Percentiles rank a stretch among this genome's conserved stretches.
These are phyloP conservation scores for Colletotrichum simmondsii DNA, from an alignment of 2,329 filamentous ascomycete species.

Conservation along the genomic window DNA sequence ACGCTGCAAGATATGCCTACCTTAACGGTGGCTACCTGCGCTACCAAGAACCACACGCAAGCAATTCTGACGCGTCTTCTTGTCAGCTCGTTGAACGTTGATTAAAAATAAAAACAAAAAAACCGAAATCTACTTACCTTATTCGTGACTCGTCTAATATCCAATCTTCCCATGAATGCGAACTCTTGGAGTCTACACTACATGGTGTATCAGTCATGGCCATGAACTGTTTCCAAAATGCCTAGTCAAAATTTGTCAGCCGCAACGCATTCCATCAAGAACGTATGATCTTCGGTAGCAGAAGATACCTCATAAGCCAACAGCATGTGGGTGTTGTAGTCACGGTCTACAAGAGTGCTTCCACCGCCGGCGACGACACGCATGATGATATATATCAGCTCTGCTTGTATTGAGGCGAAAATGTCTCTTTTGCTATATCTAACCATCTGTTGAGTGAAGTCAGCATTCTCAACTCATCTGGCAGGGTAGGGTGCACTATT, in stretches of 20 bases:
- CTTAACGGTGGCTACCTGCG: slow-evolving; percentile 15
- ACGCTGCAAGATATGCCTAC: slow-evolving; percentile 6
- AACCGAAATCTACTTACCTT: slow-evolving; percentile 7
- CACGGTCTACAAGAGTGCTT: neutral
- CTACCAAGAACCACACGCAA: slow-evolving; percentile 25
- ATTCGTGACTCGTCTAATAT: slow-evolving; percentile 17
- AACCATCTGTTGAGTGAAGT: neutral
- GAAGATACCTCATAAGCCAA: slow-evolving; percentile 14
- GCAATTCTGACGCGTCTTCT: neutral
- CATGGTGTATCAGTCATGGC: neutral
- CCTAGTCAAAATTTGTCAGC: neutral
- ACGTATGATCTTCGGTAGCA: neutral
- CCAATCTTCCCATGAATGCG: slow-evolving; percentile 19
- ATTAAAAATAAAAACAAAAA: no score
- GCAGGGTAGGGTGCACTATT: neutral
- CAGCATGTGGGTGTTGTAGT: slow-evolving; percentile 23
- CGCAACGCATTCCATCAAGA: no score
- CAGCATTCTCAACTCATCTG: neutral
- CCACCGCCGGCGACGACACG: slow-evolving; percentile 18
- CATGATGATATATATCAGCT: slow-evolving; percentile 32
- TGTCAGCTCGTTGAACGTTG: no score
- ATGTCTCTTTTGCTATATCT: neutral
- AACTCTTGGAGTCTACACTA: neutral
- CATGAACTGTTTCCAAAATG: slow-evolving; percentile 9
- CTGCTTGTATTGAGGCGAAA: slow-evolving; percentile 24